These are phyloP conservation scores for Infundibulicybe gibba DNA, from an alignment of 768 basidiomycete species.

Conservation along the genomic window DNA sequence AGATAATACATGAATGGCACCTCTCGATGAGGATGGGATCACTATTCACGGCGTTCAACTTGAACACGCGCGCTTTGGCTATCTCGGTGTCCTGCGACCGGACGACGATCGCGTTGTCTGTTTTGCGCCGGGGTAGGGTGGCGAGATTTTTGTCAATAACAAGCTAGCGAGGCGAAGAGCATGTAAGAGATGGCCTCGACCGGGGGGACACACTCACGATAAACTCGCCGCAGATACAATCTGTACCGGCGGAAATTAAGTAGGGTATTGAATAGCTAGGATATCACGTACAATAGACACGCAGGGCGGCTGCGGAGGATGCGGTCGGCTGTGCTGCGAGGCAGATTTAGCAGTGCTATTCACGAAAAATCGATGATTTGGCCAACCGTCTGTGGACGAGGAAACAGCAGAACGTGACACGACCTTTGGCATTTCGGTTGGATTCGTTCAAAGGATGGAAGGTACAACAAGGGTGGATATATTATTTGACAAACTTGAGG, in stretches of 20 bases:
- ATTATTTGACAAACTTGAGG: background rate
- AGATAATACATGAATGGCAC: slow-evolving; percentile 34
- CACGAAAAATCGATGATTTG: background rate
- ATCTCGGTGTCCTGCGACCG: slow-evolving; percentile 62
- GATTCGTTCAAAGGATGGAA: slow-evolving; percentile 1
- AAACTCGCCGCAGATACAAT: slow-evolving; percentile 87
- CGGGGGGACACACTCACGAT: slow-evolving; percentile 46
- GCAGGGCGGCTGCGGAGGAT: slow-evolving; percentile 72
- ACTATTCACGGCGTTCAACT: slow-evolving; percentile 70
- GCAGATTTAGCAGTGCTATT: background rate
- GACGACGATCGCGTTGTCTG: slow-evolving; percentile 79
- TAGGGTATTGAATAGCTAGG: slow-evolving; percentile 10
- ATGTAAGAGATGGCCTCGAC: background rate
- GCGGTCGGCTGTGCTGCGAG: slow-evolving; percentile 70
- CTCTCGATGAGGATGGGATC: slow-evolving; percentile 78
- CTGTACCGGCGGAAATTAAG: slow-evolving; percentile 30
- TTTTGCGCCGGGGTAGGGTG: slow-evolving; percentile 65
- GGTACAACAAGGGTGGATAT: background rate
- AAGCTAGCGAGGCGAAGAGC: slow-evolving; percentile 41
- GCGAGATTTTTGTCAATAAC: slow-evolving; percentile 76
- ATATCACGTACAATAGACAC: slow-evolving; percentile 70
- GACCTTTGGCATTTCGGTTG: slow-evolving; percentile 78
- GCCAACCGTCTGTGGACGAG: slow-evolving; percentile 80
- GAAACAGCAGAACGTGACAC: slow-evolving; percentile 87
- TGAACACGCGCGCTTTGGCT: slow-evolving; percentile 72